Conservation (phyloP, 192 early-diverging fungal species). For the Paraglomus brasilianum region DNA sequence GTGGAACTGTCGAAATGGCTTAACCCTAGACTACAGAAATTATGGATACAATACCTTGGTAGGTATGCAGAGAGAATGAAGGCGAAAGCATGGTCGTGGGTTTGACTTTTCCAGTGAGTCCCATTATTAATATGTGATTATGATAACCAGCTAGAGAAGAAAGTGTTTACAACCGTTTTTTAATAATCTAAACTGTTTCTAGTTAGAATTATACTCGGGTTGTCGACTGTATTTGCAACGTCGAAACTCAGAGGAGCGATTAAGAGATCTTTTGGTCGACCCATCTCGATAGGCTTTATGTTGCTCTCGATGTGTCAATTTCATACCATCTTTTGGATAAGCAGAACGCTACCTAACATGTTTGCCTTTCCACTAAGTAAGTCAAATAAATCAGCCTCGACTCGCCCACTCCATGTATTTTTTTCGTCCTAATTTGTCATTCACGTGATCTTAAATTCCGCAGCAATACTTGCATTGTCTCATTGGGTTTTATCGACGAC, state of each 20-base stretch:
- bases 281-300: conserved; percentile 49
- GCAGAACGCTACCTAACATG: conserved; percentile 84
- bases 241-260: conserved; percentile 54
- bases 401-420: background rate
- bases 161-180: background rate
- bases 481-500: conserved; percentile 40
- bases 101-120: background rate
- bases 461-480: conserved; percentile 44
- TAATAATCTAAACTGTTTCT: conserved; percentile 26
- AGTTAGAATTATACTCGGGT: conserved; percentile 51
- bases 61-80: no score
- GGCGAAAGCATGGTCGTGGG: conserved; percentile 18
- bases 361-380: conserved; percentile 70
- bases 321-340: conserved; percentile 87
- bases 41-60: conserved; percentile 45
- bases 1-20: conserved; percentile 34
- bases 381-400: background rate
- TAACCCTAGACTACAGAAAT: conserved; percentile 26
- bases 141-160: background rate
- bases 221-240: conserved; percentile 51
- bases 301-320: conserved; percentile 71
- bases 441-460: background rate
- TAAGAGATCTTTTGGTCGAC: conserved; percentile 54
- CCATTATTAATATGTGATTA: background rate
- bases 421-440: background rate